Base-by-base conservation (phyloP, 1,284 basidiomycete species). In the Leccinum variabile region DNA sequence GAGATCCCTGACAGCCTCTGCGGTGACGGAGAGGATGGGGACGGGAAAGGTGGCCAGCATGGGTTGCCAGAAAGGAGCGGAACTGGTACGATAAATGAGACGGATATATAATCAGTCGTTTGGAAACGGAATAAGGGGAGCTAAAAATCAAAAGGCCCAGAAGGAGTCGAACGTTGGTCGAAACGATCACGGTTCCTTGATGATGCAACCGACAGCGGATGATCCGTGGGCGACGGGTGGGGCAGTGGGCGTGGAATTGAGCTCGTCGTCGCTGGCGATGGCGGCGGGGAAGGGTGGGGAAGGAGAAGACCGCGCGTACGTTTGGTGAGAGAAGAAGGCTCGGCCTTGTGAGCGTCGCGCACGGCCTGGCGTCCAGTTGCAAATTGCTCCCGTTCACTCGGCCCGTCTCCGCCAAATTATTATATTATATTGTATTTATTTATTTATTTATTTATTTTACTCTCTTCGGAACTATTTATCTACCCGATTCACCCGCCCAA, bases 1-100 rank as follows among this genome's bases (percentile, higher is more conserved):
- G 65, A 91, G 80, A 66, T 88, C 84, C 68, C 79, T 80, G 63
- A 91, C 80, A 16, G 80, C 86, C 65, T 89, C 89, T 35, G 82
- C 78, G 10, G 87, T 79, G 63, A 91, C 79, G 41, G 83, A 80
- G 59, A 91, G 82, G 41, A 91, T 83, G 54, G 88, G 88, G 16
- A 78, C 76, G 41, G 88, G 81, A 54, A 89, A 83, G 41, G 77
- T 67, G 59, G 78, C 65, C 56, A 82, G 72, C 87, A 87, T 87
- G 66, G 28, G 64, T 11, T 63, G 59, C 64, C 65, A 64, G 63
- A 50, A 54, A 56, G 63, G 66, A 60, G 58, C 0, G 49, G 49
- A 28, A 60, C 54, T 59, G 22, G 32, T 59, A 66, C 32, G 61
- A 65, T 60, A 58, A 58, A 70, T 50, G 56, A 49, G 56, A 56